phyloP scores from a whole-genome alignment of 2,329 filamentous ascomycete species.

The Pseudocercospora eumusae region DNA sequence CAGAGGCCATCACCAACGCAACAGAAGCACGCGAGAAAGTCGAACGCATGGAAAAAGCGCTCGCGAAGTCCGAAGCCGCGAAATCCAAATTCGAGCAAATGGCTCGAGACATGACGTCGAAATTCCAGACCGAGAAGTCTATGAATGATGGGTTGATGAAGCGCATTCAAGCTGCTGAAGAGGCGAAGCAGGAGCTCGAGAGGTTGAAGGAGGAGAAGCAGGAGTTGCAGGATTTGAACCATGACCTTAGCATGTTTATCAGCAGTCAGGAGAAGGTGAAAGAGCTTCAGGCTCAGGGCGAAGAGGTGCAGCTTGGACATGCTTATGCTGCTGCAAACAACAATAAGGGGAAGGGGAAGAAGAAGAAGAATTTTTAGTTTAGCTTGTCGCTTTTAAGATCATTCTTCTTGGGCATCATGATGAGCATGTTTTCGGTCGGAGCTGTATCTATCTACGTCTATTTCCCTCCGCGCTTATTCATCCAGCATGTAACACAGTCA shows the following conservation, averaged over 20 bases:
- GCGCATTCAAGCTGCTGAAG: conserved; percentile 70
- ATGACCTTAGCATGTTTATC: conserved; percentile 85
- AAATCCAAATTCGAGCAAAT: conserved; percentile 73
- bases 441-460: too few relatives aligned
- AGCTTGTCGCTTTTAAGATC: too few relatives aligned
- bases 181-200: conserved; percentile 53
- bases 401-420: too few relatives aligned
- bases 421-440: too few relatives aligned
- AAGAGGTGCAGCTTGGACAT: conserved; percentile 68
- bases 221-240: conserved; percentile 81
- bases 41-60: conserved; percentile 69
- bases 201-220: conserved; percentile 56
- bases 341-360: conserved; percentile 54
- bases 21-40: conserved; percentile 58
- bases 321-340: conserved; percentile 48
- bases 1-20: conserved; percentile 57
- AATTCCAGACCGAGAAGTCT: conserved; percentile 82
- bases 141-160: conserved; percentile 79
- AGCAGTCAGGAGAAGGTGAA: conserved; percentile 78
- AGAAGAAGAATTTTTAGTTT: conserved; percentile 28
- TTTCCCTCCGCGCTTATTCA: neutral
- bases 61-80: conserved; percentile 66
- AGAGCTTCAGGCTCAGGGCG: conserved; percentile 60
- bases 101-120: conserved; percentile 71
- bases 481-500: conserved; percentile 18